Percentiles rank a stretch among this genome's conserved stretches.
Evolutionary conservation across 2,329 filamentous ascomycete species (phyloP).

Genomic region (Leptoxyphium fumago): DNA sequence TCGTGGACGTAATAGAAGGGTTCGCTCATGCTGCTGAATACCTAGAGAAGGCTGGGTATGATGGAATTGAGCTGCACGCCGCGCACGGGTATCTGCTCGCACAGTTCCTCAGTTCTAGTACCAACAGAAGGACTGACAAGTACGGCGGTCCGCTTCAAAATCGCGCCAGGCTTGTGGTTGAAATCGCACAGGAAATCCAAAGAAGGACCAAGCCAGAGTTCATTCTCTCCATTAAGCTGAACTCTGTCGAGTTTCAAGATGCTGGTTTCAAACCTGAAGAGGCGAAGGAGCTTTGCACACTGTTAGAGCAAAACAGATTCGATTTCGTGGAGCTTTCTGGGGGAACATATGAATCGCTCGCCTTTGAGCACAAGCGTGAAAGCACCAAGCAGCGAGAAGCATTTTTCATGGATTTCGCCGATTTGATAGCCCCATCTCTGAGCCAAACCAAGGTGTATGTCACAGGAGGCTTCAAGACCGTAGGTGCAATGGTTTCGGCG

Average conservation of each 20-base stretch:
- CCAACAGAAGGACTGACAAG: constrained; percentile 28
- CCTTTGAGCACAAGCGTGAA: constrained; percentile 38
- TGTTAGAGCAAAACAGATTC: constrained; percentile 36
- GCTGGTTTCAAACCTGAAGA: constrained; percentile 38
- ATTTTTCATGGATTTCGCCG: constrained; percentile 47
- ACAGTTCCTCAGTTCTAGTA: constrained; percentile 29
- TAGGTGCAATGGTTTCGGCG: constrained; percentile 43
- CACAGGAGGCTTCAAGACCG: constrained; percentile 43
- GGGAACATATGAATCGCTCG: constrained; percentile 41
- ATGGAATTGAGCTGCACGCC: constrained; percentile 33
- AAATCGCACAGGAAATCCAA: constrained; percentile 25
- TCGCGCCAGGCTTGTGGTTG: constrained; percentile 26
- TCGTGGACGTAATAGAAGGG: constrained; percentile 41
- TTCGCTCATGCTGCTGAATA: constrained; percentile 50
- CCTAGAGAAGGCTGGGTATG: constrained; percentile 46
- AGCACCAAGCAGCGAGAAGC: constrained; percentile 39
- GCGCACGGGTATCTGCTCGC: constrained; percentile 33
- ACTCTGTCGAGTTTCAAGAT: constrained; percentile 42
- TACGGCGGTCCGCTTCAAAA: constrained; percentile 31
- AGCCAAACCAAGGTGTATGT: constrained; percentile 42
- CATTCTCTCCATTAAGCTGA: constrained; percentile 42
- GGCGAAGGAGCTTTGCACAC: constrained; percentile 31
- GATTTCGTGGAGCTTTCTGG: constrained; percentile 46
- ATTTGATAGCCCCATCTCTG: constrained; percentile 34
- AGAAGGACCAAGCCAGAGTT: constrained; percentile 24